Percentiles rank a stretch among this genome's conserved stretches.
These are phyloP conservation scores for Nakazawaea anatomiae DNA, from an alignment of 805 yeast species.

Conservation along the genomic window DNA sequence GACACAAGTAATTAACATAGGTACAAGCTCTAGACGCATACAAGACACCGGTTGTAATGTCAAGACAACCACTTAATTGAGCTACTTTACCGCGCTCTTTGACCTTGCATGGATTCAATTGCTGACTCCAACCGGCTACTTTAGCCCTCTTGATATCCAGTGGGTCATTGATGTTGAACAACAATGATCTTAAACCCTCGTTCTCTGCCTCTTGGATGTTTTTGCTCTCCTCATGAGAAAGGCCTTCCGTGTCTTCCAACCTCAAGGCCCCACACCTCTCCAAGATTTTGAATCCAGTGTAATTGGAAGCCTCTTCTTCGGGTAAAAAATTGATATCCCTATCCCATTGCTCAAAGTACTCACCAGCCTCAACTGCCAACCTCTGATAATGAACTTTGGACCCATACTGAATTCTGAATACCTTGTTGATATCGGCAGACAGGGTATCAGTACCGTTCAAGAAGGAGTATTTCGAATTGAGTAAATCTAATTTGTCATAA, in stretches of 20 bases:
- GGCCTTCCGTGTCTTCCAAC: slow-evolving; percentile 18
- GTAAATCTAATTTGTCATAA: slow-evolving; percentile 29
- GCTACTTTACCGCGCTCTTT: slow-evolving; percentile 11
- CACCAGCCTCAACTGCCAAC: slow-evolving; percentile 22
- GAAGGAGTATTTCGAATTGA: slow-evolving; percentile 21
- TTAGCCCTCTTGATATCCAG: slow-evolving; percentile 26
- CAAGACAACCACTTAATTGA: slow-evolving; percentile 19
- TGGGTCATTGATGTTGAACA: slow-evolving; percentile 23
- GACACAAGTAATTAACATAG: slow-evolving; percentile 22
- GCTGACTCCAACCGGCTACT: slow-evolving; percentile 21
- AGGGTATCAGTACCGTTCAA: slow-evolving; percentile 34
- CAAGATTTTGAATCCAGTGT: slow-evolving; percentile 16
- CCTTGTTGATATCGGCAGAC: slow-evolving; percentile 33
- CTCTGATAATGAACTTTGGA: slow-evolving; percentile 29
- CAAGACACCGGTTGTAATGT: slow-evolving; percentile 27
- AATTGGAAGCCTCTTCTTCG: slow-evolving; percentile 14
- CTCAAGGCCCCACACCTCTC: slow-evolving; percentile 24
- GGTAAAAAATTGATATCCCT: slow-evolving; percentile 18
- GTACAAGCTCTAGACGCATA: slow-evolving; percentile 29
- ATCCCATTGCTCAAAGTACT: slow-evolving; percentile 16
- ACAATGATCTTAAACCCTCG: slow-evolving; percentile 22
- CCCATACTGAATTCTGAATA: slow-evolving; percentile 31
- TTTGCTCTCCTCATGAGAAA: slow-evolving; percentile 18
- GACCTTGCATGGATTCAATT: slow-evolving; percentile 18
- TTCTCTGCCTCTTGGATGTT: slow-evolving; percentile 18